Evolutionary conservation across 345 rosid species (phyloP), one percentile per base, ranked within the genome.

Genomic region (Arabidopsis arenosa): DNA sequence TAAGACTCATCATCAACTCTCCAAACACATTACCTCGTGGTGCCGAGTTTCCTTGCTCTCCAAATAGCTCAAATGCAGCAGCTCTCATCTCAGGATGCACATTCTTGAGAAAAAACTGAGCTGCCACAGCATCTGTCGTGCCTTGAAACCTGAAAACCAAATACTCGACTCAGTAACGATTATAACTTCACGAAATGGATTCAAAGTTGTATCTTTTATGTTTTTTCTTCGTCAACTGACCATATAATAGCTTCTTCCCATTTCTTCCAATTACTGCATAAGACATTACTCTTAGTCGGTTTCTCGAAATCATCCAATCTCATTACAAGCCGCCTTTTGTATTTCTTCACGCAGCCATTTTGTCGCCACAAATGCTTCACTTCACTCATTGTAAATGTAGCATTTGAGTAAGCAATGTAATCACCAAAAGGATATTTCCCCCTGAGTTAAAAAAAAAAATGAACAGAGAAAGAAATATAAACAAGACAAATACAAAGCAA

Each of bases 261-360:
- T 73, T 86, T 84, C 87, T 84, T 86, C 99, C 98, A 95, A 75
- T 95, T 89, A 79, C 97, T 82, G 77, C 99, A 95, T 1, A 95
- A 83, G 28, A 88, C 95, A 72, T 88, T 85, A 56, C 91, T 83
- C 81, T 86, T 86, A 3, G 87, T 26, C 23, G 99, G 97, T 83
- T 95, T 92, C 82, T 76, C 93, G 78, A 95, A 95, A 85, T 95
- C 98, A 83, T 95, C 99, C 37, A 84, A 78, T 78, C 99, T 90
- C 88, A 90, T 89, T 36, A 83, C 88, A 69, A 95, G 80, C 80
- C 89, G 88, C 66, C 83, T 92, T 51, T 83, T 83, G 18, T 82
- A 86, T 35, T 79, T 89, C 75, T 85, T 84, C 5, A 89, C 28
- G 17, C 98, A 95, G 21, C 86, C 86, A 61, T 95, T 89, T 69